Base-by-base conservation (phyloP, 257 asterid genomes). In the Handroanthus guayacan region DNA sequence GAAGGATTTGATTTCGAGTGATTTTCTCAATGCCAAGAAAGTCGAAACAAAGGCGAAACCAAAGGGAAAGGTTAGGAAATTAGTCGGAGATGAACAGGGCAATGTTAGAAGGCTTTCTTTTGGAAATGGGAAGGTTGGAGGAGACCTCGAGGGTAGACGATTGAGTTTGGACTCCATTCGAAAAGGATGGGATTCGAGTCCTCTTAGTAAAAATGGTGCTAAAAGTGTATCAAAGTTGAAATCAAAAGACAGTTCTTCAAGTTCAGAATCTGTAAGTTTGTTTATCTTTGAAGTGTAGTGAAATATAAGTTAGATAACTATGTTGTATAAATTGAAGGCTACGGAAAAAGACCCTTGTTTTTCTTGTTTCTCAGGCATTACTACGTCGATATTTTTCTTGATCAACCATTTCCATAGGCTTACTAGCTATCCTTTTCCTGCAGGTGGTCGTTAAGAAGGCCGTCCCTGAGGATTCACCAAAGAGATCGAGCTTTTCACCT, bases 1-100 rank as follows among this genome's bases (percentile, higher is more conserved):
- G 0, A 86, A 85, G 80, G 98, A 94, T 79, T 88, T 94, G 93
- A 94, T 94, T 77, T 85, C 98, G 36, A 83, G 97, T 74, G 98
- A 92, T 75, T 87, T 82, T 80, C 69, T 94, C 84, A 90, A 86
- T 54, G 88, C 81, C 9, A 76, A 83, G 83, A 91, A 78, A 71
- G 78, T 72, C 31, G 82, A 86, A 76, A 57, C 25, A 2, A 87
- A 67, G 79, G 86, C 16, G 16, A 92, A 89, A 80, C 44, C 83
- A 3, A 83, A 80, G 70, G 87, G 65, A 2, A 90, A 84, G 43
- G 69, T 78, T 77, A 87, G 84, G 78, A 86, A 82, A 81, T 66
- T 62, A 2, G 87, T 84, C 62, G 83, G 58, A 44, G 80, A 69
- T 58, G 95, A 81, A 43, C 89, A 85, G 70, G 74, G 80, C n/a